Conservation (phyloP, 2,329 filamentous ascomycete species). For the Herpotrichia juniperi region DNA sequence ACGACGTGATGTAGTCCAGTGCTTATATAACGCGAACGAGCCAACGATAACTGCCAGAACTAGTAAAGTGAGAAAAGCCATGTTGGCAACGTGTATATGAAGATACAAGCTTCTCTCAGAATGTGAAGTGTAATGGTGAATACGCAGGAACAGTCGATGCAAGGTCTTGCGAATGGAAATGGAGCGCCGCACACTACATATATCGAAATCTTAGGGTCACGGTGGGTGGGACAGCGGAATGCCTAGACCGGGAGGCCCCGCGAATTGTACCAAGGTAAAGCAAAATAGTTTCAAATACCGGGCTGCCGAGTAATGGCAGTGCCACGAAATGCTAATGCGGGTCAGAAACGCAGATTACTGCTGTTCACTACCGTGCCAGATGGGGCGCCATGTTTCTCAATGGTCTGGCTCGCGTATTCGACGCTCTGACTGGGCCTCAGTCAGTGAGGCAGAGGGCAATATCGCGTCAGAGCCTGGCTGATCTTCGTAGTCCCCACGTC, state of each 20-base stretch:
- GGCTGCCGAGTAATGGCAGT: slow-evolving; percentile 23
- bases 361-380: not conserved
- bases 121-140: not conserved
- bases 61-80: slow-evolving; percentile 39
- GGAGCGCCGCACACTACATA: slow-evolving; percentile 32
- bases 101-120: not conserved
- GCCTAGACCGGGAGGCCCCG: slow-evolving; percentile 21
- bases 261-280: slow-evolving; percentile 18
- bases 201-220: slow-evolving; percentile 27
- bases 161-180: slow-evolving; percentile 5
- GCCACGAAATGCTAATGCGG: slow-evolving; percentile 11
- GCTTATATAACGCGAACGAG: slow-evolving; percentile 38
- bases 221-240: slow-evolving; percentile 17
- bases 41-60: slow-evolving; percentile 27
- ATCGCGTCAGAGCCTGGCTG: slow-evolving; percentile 3
- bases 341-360: slow-evolving; percentile 2
- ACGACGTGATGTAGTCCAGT: slow-evolving; percentile 28
- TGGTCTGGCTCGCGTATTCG: slow-evolving; percentile 17
- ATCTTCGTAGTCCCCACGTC: slow-evolving; percentile 20
- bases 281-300: slow-evolving; percentile 30
- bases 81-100: slow-evolving; percentile 20
- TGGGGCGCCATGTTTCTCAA: slow-evolving; percentile 7
- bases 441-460: not conserved
- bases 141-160: not conserved
- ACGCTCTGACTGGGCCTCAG: slow-evolving; percentile 17